Conservation (phyloP, 768 basidiomycete genomes). For the Coprinopsis strossmayeri region DNA sequence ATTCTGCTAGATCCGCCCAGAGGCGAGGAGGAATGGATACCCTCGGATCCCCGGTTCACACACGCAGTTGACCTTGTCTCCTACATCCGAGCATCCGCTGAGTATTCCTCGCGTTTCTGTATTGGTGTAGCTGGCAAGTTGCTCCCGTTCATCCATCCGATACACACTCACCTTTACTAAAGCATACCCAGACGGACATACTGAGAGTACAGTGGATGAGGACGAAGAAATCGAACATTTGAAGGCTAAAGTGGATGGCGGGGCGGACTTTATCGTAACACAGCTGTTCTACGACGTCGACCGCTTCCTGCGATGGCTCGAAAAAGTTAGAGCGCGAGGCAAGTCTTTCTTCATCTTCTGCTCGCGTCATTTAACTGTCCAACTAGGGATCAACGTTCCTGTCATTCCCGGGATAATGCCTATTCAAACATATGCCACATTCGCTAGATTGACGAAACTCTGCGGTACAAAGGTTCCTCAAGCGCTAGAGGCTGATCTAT, state of each 20-base stretch:
- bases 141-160: not conserved
- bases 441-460: constrained; percentile 84
- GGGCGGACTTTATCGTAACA: constrained; percentile 93
- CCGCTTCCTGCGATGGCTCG: constrained; percentile 74
- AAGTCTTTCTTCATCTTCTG: constrained; percentile 14
- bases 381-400: constrained; percentile 77
- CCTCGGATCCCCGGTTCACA: constrained; percentile 75
- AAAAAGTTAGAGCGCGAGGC: constrained; percentile 70
- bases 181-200: constrained; percentile 92
- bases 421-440: constrained; percentile 93
- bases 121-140: constrained; percentile 84
- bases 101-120: constrained; percentile 82
- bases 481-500: constrained; percentile 8
- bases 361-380: not conserved
- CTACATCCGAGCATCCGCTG: constrained; percentile 73
- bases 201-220: constrained; percentile 52
- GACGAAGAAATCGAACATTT: constrained; percentile 63
- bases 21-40: constrained; percentile 90
- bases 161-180: constrained; percentile 8
- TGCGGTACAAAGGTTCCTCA: constrained; percentile 68
- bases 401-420: constrained; percentile 98
- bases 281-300: constrained; percentile 98
- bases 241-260: constrained; percentile 86
- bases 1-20: constrained; percentile 73
- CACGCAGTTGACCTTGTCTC: constrained; percentile 86